Conservation (phyloP, 1,284 basidiomycete species). For the Schizopora paradoxa region DNA sequence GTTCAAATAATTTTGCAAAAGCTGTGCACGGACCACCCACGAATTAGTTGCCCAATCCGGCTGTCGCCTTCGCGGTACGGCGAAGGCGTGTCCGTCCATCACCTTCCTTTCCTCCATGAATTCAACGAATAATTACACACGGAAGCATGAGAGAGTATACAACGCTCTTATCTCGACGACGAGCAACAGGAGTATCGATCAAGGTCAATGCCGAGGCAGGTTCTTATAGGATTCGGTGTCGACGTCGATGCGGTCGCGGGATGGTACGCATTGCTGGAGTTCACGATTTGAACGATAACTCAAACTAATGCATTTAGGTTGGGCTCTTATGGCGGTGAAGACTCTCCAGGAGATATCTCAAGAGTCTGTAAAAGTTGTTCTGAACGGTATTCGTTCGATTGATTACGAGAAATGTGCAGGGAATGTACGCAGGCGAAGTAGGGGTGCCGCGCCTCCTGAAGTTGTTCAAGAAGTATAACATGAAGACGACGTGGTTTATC, state of each 20-base stretch:
- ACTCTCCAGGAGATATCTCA: conserved; percentile 61
- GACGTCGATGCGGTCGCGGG: conserved; percentile 64
- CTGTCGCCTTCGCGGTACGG: too few relatives aligned
- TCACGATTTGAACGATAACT: background rate
- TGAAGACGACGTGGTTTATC: conserved; percentile 71
- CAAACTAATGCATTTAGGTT: conserved; percentile 36
- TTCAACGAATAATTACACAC: too few relatives aligned
- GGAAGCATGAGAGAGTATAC: too few relatives aligned
- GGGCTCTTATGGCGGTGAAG: conserved; percentile 65
- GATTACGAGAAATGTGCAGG: conserved; percentile 31
- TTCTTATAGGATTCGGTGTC: conserved; percentile 50
- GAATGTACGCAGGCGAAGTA: conserved; percentile 71
- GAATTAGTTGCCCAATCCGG: too few relatives aligned
- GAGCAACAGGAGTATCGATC: too few relatives aligned
- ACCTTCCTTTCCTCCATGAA: too few relatives aligned
- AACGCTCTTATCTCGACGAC: too few relatives aligned
- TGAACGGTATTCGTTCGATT: background rate
- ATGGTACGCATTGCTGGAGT: conserved; percentile 36
- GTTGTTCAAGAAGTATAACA: conserved; percentile 66
- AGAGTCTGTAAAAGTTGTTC: conserved; percentile 33
- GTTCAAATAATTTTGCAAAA: too few relatives aligned
- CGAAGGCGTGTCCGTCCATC: too few relatives aligned
- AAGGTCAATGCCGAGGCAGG: conserved; percentile 22
- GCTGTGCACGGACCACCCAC: too few relatives aligned
- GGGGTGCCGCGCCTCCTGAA: conserved; percentile 64